Evolutionary conservation across 208 protist genomes (phyloP), one percentile per base, ranked within the genome.

Genomic region (Leishmania turanica): DNA sequence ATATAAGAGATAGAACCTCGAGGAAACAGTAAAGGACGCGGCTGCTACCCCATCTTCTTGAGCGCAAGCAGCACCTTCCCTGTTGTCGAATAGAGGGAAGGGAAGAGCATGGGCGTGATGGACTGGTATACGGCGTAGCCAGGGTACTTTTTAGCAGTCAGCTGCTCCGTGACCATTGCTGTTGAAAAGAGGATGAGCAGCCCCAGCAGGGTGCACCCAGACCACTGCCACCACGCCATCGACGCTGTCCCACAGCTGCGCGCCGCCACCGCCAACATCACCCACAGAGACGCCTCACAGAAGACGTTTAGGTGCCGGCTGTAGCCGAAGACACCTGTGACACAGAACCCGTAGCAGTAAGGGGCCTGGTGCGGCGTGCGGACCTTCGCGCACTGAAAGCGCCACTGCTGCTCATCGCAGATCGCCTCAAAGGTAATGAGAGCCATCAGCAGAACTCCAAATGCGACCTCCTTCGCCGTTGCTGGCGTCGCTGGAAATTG

Each of bases 261-360:
- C 75, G 83, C 89, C 17, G 88, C 89, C 27, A 92, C 3, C 21
- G 89, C 86, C n/a, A 96, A 75, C 40, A 77, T 78, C 3, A 94
- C 17, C 91, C 93, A 96, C 51, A 96, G 80, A 17, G 62, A 85
- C 58, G 77, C 78, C 83, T 96, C 93, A 68, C 87, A 93, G 69
- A 93, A 95, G 13, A 96, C 87, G 74, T 96, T 96, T 27, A 93
- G 75, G 82, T 96, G 91, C 4, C 93, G 87, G 72, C 89, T 93
- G 84, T 93, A 92, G 60, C 91, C 91, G 83, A 96, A 96, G 37
- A 89, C 76, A 27, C 92, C 92, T 9, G 86, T 92, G n/a, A 94
- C 82, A 74, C 90, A 92, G 83, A 94, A 95, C 49, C 89, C 88
- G 82, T 91, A 88, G 62, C 82, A 77, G 65, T 90, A 88, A n/a